Evolutionary conservation across 805 yeast genomes (phyloP).

Genomic region (Peterozyma toletana): DNA sequence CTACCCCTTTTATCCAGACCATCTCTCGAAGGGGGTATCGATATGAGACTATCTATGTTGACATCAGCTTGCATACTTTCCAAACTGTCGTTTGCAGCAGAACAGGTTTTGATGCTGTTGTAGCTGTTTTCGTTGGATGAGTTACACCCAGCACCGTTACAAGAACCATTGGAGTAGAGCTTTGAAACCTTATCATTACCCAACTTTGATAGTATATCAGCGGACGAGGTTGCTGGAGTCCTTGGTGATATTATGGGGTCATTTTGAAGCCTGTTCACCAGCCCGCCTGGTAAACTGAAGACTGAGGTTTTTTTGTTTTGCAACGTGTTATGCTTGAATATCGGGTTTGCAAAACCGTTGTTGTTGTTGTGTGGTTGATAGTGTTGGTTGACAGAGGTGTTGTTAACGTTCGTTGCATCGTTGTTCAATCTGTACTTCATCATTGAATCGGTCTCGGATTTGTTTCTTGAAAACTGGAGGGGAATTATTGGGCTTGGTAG

Average conservation of each 20-base stretch:
- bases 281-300: neutral
- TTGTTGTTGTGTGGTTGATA: neutral
- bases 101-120: neutral
- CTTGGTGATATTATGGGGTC: slow-evolving; percentile 9
- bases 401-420: neutral
- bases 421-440: neutral
- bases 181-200: no score
- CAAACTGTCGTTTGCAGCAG: neutral
- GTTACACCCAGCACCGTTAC: neutral
- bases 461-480: slow-evolving; percentile 7
- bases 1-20: no score
- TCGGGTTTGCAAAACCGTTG: neutral
- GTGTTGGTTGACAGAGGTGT: neutral
- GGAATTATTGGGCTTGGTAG: slow-evolving; percentile 15
- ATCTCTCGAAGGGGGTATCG: no score
- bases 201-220: no score
- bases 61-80: no score
- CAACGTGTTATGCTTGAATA: neutral
- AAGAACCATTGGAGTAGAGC: neutral
- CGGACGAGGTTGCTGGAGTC: neutral
- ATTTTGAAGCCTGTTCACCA: slow-evolving; percentile 7
- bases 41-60: no score
- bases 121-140: neutral
- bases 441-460: neutral
- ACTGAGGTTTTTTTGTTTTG: neutral